Conservation (phyloP, 306 rosid genomes). For the Begonia loranthoides region DNA sequence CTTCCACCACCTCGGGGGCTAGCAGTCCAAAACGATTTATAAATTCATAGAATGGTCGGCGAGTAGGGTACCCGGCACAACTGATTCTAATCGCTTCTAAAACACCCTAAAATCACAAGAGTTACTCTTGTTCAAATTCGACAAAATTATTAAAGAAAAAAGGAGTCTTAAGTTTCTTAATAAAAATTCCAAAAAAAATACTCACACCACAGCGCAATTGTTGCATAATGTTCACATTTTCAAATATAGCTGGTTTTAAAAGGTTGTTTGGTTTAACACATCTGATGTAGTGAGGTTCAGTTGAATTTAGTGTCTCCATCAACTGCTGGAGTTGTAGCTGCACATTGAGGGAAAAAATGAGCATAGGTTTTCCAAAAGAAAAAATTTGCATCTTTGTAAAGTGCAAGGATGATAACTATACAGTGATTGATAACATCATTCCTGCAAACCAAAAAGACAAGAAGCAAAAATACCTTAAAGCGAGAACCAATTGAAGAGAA, state of each 20-base stretch:
- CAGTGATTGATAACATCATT: no score
- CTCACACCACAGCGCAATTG: slow-evolving; percentile 99
- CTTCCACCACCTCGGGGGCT: slow-evolving; percentile 61
- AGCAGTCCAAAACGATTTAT: slow-evolving; percentile 71
- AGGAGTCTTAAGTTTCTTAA: no score
- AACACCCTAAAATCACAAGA: slow-evolving; percentile 65
- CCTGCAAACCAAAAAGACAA: not conserved
- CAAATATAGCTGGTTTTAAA: slow-evolving; percentile 91
- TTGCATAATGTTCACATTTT: slow-evolving; percentile 88
- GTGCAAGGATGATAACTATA: no score
- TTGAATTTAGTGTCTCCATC: slow-evolving; percentile 88
- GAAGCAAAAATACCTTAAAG: slow-evolving; percentile 52
- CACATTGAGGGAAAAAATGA: slow-evolving; percentile 11
- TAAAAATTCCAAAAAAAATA: slow-evolving; percentile 12
- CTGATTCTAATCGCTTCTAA: slow-evolving; percentile 98
- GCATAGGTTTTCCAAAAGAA: no score
- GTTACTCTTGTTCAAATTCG: slow-evolving; percentile 3
- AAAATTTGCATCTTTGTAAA: no score
- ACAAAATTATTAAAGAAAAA: no score
- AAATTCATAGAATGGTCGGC: slow-evolving; percentile 83
- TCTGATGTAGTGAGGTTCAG: slow-evolving; percentile 95
- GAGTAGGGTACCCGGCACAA: slow-evolving; percentile 98
- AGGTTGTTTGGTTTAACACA: slow-evolving; percentile 98
- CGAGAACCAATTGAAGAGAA: slow-evolving; percentile 97
- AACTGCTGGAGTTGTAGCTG: slow-evolving; percentile 87